Evolutionary conservation across 306 rosid genomes (phyloP).

Genomic region (Fragaria vesca): DNA sequence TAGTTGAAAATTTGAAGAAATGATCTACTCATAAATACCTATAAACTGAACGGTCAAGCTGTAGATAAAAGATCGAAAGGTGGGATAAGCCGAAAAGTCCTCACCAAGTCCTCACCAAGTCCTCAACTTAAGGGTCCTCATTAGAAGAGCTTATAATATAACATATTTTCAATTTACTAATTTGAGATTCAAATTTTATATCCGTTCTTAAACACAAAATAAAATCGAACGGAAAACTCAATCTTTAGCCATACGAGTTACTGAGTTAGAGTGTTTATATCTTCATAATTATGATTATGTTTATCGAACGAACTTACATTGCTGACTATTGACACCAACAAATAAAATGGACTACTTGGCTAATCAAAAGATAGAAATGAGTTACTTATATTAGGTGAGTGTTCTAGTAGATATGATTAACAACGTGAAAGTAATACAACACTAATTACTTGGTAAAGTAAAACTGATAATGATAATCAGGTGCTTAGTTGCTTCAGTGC

Average conservation of each 20-base stretch:
- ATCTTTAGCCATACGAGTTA: too few relatives aligned
- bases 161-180: not conserved
- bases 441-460: not conserved
- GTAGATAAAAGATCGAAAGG: too few relatives aligned
- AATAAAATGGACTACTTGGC: not conserved
- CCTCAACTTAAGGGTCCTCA: too few relatives aligned
- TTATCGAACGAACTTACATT: not conserved
- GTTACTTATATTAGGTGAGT: not conserved
- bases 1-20: too few relatives aligned
- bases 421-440: not conserved
- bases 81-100: too few relatives aligned
- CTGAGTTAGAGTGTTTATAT: too few relatives aligned
- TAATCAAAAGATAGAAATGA: not conserved
- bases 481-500: constrained; percentile 5
- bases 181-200: not conserved
- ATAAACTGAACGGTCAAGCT: too few relatives aligned
- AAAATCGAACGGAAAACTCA: not conserved
- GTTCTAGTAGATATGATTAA: not conserved
- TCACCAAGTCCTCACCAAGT: too few relatives aligned
- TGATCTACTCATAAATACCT: too few relatives aligned
- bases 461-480: not conserved
- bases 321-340: not conserved
- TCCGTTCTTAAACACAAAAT: not conserved
- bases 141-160: not conserved
- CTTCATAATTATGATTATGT: too few relatives aligned